Base-by-base conservation (phyloP, 257 asterid species). In the Solanum chiquidenum region DNA sequence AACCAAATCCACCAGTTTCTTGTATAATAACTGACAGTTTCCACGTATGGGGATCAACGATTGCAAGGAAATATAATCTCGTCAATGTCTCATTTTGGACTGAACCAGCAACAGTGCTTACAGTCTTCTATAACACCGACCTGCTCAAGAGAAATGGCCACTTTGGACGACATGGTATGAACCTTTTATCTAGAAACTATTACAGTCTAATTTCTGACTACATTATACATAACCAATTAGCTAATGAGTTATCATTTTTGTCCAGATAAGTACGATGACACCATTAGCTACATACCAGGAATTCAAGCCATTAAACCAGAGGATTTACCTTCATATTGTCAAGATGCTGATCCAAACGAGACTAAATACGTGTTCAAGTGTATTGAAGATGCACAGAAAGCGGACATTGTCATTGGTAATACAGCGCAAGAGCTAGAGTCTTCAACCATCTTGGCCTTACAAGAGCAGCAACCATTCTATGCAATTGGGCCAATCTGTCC, bases 81-180 rank as follows among this genome's bases (percentile, higher is more conserved):
- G 88, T 94, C 46, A 88, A 91, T 44, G 93, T 91, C 14, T 93
- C 96, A 20, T 91, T 93, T 86, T 94, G 96, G 95, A 93, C 98
- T 27, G 91, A 93, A 76, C 91, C 96, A 16, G 95, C 95, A 4
- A 69, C 91, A 10, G 94, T 90, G 1, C 92, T 90, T 86, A 90
- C 94, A 1, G 10, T 90, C 21, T 88, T 86, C 55, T 93, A 91
- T 88, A 93, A 92, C 88, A 69, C 77, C 77, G 86, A 94, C 58
- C 91, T 95, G 21, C 88, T 95, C 1, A 80, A 90, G 71, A 66
- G 74, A 49, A 90, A 92, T 25, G 92, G 96, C 49, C 94, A 92
- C 27, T 90, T 91, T 14, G 94, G 89, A 0, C 90, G 86, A 35
- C 42, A 60, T 25, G 93, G 94, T 76, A 85, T 25, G 68, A 80